These are phyloP conservation scores for Vaccinium macrocarpon DNA, from an alignment of 148 eudicot species.

Conservation along the genomic window DNA sequence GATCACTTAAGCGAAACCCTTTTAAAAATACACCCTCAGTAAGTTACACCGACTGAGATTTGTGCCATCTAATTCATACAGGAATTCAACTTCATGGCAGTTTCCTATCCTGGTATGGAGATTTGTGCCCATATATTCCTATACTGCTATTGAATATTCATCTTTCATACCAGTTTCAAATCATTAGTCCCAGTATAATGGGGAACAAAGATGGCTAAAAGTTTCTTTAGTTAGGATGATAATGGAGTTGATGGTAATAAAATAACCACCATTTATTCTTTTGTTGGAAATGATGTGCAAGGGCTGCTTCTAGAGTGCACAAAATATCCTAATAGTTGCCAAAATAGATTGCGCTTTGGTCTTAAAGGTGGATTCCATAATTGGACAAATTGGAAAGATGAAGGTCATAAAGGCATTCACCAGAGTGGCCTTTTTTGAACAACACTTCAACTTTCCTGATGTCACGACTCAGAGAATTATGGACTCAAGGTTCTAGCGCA, in stretches of 20 bases:
- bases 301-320: not conserved
- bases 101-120: not conserved
- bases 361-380: not conserved
- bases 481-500: not conserved
- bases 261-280: not conserved
- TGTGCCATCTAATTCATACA: not conserved
- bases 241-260: not conserved
- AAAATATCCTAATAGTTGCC: not conserved
- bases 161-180: not conserved
- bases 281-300: not conserved
- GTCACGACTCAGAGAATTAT: not conserved
- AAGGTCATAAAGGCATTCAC: not conserved
- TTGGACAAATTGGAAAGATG: not conserved
- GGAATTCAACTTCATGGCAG: not conserved
- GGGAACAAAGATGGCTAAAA: not conserved
- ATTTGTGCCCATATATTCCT: not conserved
- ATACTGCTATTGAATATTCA: not conserved
- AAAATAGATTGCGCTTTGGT: not conserved
- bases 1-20: not conserved
- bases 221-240: not conserved
- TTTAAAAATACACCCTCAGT: not conserved
- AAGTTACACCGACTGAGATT: not conserved
- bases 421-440: not conserved
- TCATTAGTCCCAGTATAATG: not conserved
- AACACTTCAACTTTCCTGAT: not conserved